Percentiles rank a stretch among this genome's conserved stretches.
Conservation (phyloP, 2,329 filamentous ascomycete species). For the Xylaria sp. region DNA sequence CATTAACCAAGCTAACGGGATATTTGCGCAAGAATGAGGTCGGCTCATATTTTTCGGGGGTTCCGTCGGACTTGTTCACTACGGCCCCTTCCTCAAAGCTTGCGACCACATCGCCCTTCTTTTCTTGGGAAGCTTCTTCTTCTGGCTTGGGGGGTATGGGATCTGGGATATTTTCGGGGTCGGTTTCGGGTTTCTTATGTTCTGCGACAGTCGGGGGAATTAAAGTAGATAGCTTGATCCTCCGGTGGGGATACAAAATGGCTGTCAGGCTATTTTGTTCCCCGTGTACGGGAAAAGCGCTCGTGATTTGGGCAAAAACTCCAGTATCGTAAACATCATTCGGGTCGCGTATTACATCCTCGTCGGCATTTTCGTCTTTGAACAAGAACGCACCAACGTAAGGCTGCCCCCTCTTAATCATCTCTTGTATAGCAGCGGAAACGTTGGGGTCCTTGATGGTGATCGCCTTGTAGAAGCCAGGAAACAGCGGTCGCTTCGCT, state of each 20-base stretch:
- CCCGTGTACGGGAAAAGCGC: slow-evolving; percentile 89
- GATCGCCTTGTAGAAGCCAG: slow-evolving; percentile 98
- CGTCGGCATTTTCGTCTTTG: slow-evolving; percentile 94
- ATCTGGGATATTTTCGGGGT: slow-evolving; percentile 65
- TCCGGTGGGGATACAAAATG: slow-evolving; percentile 93
- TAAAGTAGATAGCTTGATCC: slow-evolving; percentile 89
- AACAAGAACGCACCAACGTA: slow-evolving; percentile 97
- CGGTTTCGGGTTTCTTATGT: slow-evolving; percentile 62
- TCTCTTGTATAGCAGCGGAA: slow-evolving; percentile 90
- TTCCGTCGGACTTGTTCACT: slow-evolving; percentile 65
- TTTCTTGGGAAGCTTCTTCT: slow-evolving; percentile 68
- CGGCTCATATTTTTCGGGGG: slow-evolving; percentile 76
- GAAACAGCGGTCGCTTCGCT: slow-evolving; percentile 91
- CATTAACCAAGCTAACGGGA: slow-evolving; percentile 92
- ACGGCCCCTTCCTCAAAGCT: slow-evolving; percentile 90
- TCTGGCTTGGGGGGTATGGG: slow-evolving; percentile 68
- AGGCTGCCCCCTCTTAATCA: slow-evolving; percentile 95
- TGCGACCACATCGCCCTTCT: slow-evolving; percentile 93
- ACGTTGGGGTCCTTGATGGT: slow-evolving; percentile 95
- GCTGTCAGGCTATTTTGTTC: slow-evolving; percentile 89
- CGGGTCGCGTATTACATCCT: slow-evolving; percentile 89
- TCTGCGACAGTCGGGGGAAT: slow-evolving; percentile 73
- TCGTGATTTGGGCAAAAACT: slow-evolving; percentile 97
- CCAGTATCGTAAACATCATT: slow-evolving; percentile 96
- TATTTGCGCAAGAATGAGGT: slow-evolving; percentile 93